A percentile compares a stretch with the other conserved stretches of the same genome.
phyloP scores from a whole-genome alignment of 179 eudicot species.

The Sideroxylon spinosum region DNA sequence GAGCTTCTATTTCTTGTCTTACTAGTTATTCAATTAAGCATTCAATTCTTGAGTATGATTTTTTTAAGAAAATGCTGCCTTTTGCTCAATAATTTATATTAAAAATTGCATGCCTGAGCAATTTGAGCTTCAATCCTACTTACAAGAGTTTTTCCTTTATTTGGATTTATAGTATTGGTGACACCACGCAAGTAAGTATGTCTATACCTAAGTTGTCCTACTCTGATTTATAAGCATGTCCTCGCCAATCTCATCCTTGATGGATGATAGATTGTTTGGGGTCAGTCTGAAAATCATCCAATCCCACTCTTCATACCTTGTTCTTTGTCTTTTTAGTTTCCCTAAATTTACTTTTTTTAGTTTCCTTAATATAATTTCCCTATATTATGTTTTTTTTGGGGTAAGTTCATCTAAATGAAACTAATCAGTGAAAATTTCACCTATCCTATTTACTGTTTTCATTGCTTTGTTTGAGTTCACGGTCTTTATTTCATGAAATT shows the following conservation, averaged over 20 bases:
- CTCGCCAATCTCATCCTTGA: not conserved
- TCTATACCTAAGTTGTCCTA: not conserved
- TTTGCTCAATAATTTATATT: not conserved
- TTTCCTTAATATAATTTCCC: too few relatives aligned
- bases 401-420: not conserved
- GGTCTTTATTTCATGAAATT: too few relatives aligned
- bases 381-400: not conserved
- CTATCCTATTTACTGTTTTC: not conserved
- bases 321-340: not conserved
- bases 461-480: not conserved
- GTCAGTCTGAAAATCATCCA: not conserved
- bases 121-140: conserved; percentile 8
- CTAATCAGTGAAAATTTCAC: not conserved
- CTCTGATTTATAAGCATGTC: not conserved
- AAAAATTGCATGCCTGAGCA: not conserved
- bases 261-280: not conserved
- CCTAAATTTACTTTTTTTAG: not conserved
- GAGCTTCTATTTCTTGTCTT: not conserved
- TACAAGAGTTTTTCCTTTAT: not conserved
- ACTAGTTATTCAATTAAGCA: not conserved
- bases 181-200: not conserved
- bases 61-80: not conserved
- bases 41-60: not conserved
- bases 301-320: not conserved
- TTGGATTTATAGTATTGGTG: not conserved